A percentile compares a stretch with the other conserved stretches of the same genome.
Conservation (phyloP, 2,329 filamentous ascomycete genomes). For the Myrmaecium sp. region DNA sequence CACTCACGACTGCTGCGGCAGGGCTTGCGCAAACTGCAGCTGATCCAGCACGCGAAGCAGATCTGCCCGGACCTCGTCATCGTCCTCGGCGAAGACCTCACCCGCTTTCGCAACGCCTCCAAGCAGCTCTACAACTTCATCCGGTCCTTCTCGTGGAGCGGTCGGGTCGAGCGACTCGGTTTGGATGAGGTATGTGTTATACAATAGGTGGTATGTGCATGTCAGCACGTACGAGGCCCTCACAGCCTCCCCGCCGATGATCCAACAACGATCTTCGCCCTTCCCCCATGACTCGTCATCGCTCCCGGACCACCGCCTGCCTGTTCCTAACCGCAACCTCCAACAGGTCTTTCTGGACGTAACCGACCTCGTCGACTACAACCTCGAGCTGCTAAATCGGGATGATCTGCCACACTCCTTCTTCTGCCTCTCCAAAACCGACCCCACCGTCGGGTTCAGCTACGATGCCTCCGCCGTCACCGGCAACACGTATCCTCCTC, state of each 20-base stretch:
- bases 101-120: constrained; percentile 69
- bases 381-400: constrained; percentile 51
- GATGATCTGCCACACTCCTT: constrained; percentile 52
- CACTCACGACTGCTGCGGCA: constrained; percentile 12
- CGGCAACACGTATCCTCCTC: constrained; percentile 42
- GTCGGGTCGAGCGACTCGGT: constrained; percentile 62
- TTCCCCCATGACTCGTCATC: too few species aligned
- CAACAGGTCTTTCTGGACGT: constrained; percentile 58
- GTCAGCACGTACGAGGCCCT: too few species aligned
- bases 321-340: too few species aligned
- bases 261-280: too few species aligned
- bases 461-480: constrained; percentile 56
- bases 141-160: constrained; percentile 58
- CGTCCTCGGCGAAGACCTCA: constrained; percentile 58
- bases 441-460: constrained; percentile 64
- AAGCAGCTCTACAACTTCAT: constrained; percentile 65
- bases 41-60: constrained; percentile 63
- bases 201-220: too few species aligned
- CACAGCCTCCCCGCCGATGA: too few species aligned
- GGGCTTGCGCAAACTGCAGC: constrained; percentile 63
- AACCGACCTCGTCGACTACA: constrained; percentile 74
- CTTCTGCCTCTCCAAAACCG: constrained; percentile 55
- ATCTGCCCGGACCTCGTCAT: constrained; percentile 70
- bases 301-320: too few species aligned
- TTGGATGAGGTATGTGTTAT: constrained; percentile 96